These are phyloP conservation scores for Oidiodendron maius DNA, from an alignment of 495 filamentous ascomycete genomes.

Conservation along the genomic window DNA sequence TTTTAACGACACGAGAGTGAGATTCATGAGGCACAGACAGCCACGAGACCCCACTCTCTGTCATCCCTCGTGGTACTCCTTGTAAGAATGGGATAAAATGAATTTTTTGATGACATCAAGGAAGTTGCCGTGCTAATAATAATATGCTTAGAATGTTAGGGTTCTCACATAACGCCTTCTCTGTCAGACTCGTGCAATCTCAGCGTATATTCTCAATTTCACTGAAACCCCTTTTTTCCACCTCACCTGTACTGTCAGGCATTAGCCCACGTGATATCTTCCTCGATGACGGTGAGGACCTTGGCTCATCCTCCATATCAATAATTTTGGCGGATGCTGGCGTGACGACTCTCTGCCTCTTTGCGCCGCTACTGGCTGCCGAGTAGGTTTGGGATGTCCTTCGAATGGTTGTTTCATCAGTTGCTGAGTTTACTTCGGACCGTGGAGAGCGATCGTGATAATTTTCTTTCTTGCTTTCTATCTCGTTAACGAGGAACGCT, in stretches of 20 bases:
- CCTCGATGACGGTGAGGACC: slow-evolving; percentile 12
- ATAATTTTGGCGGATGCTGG: slow-evolving; percentile 33
- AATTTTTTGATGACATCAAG: too few relatives aligned
- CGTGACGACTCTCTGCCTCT: slow-evolving; percentile 38
- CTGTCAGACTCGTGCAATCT: background rate
- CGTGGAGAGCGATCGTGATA: background rate
- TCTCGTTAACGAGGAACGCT: background rate
- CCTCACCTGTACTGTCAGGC: slow-evolving; percentile 6
- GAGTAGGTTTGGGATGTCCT: slow-evolving; percentile 7
- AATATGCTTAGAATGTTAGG: too few relatives aligned
- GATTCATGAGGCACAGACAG: too few relatives aligned
- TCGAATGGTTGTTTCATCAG: background rate
- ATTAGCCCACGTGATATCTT: slow-evolving; percentile 15
- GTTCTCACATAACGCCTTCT: background rate
- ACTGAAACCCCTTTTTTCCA: slow-evolving; percentile 13
- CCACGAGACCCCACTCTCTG: too few relatives aligned
- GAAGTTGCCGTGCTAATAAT: too few relatives aligned
- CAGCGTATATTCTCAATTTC: slow-evolving; percentile 17
- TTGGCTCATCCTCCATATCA: slow-evolving; percentile 22
- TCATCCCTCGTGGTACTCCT: too few relatives aligned
- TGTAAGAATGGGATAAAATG: too few relatives aligned
- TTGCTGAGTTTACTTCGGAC: background rate
- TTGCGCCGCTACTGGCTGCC: slow-evolving; percentile 17
- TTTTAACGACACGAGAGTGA: too few relatives aligned
- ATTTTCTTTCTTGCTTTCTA: slow-evolving; percentile 18